Conservation (phyloP, 441 rosid genomes). For the Gossypium gossypioides region DNA sequence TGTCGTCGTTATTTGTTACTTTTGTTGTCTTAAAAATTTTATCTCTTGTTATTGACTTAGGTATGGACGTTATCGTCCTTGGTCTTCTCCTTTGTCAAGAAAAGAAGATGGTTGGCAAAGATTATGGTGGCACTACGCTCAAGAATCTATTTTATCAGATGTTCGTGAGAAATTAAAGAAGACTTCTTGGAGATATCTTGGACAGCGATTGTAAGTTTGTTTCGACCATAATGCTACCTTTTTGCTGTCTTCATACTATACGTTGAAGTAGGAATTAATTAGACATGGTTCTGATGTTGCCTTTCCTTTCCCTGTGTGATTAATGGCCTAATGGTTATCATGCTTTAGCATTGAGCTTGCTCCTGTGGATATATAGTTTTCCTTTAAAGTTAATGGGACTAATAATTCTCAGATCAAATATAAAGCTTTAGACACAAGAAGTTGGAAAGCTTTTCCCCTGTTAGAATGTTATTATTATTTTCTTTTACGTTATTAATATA, state of each 20-base stretch:
- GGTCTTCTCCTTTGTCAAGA: constrained; percentile 41
- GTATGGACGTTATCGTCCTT: constrained; percentile 90
- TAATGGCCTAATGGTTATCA: not conserved
- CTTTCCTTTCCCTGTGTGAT: constrained; percentile 2
- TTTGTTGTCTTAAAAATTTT: not conserved
- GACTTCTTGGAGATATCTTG: constrained; percentile 84
- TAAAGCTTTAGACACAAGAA: not conserved
- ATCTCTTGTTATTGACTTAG: constrained; percentile 28
- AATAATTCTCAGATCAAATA: not conserved
- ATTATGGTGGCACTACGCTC: constrained; percentile 90
- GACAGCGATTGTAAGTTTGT: constrained; percentile 65
- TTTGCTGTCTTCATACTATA: not conserved
- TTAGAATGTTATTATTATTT: not conserved
- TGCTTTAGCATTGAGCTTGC: not conserved
- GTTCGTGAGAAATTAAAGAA: constrained; percentile 64
- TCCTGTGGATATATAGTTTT: not conserved
- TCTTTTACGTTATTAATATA: not conserved
- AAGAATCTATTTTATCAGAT: constrained; percentile 64
- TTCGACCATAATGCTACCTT: not conserved
- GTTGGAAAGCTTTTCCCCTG: not conserved
- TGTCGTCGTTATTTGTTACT: not conserved
- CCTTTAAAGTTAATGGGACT: not conserved
- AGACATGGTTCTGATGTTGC: constrained; percentile 2
- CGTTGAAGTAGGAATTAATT: not conserved
- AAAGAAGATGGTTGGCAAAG: constrained; percentile 72